Evolutionary conservation across 129 eudicot genomes (phyloP).

Genomic region (Pulicaria dysenterica): DNA sequence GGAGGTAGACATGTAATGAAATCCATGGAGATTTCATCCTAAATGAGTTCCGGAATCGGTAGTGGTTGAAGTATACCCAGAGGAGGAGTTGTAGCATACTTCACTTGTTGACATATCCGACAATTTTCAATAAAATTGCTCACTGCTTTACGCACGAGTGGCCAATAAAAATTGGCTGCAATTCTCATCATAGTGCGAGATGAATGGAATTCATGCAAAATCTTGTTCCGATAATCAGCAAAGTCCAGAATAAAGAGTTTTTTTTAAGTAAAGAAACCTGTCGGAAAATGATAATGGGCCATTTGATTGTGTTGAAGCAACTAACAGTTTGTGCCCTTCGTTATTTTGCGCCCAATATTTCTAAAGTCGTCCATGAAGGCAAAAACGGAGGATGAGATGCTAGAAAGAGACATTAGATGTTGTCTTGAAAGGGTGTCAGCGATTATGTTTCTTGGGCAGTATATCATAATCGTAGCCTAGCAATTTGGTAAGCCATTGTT

Average conservation of each 20-base stretch:
- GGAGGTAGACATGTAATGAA: background rate
- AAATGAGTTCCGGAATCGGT: background rate
- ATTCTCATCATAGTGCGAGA: background rate
- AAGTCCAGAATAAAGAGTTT: background rate
- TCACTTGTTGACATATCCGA: background rate
- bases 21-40: background rate
- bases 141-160: background rate
- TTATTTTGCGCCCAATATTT: too few species aligned
- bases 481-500: background rate
- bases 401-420: background rate
- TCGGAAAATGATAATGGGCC: background rate
- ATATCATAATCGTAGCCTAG: background rate
- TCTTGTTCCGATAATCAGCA: too few species aligned
- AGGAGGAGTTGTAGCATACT: background rate
- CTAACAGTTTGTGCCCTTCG: background rate
- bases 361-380: background rate
- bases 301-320: background rate
- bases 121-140: background rate
- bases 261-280: background rate
- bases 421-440: background rate
- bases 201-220: background rate
- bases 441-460: accelerated
- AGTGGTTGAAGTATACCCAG: background rate
- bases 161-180: background rate
- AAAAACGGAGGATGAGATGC: too few species aligned